Evolutionary conservation across 2,329 filamentous ascomycete genomes (phyloP).

Genomic region (Pyrenochaeta sp.): DNA sequence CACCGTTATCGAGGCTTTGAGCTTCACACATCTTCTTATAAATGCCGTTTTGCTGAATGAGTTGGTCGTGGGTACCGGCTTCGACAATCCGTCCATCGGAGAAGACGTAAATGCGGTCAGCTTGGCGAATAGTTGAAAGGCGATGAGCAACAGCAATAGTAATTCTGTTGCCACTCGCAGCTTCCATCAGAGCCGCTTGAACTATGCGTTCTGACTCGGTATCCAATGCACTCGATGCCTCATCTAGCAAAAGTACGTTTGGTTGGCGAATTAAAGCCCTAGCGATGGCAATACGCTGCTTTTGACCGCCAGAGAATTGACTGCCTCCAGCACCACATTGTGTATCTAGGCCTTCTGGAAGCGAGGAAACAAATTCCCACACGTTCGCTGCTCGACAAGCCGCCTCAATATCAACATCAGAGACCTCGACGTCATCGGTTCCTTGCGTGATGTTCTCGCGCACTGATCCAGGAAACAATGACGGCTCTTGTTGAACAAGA

Average conservation of each 20-base stretch:
- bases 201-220: constrained; percentile 50
- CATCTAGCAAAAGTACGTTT: constrained; percentile 51
- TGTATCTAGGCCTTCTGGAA: constrained; percentile 59
- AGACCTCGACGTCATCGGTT: constrained; percentile 36
- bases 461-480: constrained; percentile 88
- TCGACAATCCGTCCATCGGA: constrained; percentile 85
- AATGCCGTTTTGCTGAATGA: constrained; percentile 39
- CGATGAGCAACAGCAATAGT: constrained; percentile 78
- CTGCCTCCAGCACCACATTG: constrained; percentile 26
- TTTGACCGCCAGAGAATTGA: constrained; percentile 51
- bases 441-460: constrained; percentile 81
- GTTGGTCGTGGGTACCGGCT: constrained; percentile 65
- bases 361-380: constrained; percentile 22
- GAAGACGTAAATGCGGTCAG: constrained; percentile 91
- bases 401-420: constrained; percentile 60
- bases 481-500: constrained; percentile 90
- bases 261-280: constrained; percentile 53
- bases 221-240: constrained; percentile 34
- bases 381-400: constrained; percentile 71
- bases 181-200: constrained; percentile 45
- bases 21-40: constrained; percentile 52
- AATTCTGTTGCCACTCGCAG: constrained; percentile 50
- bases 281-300: constrained; percentile 52
- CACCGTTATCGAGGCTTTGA: too few relatives aligned
- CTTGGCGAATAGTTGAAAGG: constrained; percentile 87